A percentile compares a stretch with the other conserved stretches of the same genome.
Evolutionary conservation across 2,329 filamentous ascomycete genomes (phyloP).

Genomic region (Hypomyces rosellus): DNA sequence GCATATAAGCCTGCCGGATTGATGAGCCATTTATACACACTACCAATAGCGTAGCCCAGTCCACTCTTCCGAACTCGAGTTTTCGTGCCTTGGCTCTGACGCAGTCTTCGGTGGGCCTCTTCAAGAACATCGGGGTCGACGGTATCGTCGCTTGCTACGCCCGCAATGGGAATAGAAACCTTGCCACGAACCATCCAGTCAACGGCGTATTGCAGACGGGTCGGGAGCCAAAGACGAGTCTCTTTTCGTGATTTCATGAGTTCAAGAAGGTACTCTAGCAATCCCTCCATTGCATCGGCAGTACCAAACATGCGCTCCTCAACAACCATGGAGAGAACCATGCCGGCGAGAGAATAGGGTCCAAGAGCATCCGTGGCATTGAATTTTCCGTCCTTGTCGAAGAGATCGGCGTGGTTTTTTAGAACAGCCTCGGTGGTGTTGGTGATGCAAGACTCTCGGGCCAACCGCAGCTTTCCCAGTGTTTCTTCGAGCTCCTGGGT

Average conservation of each 20-base stretch:
- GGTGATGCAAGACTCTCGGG: constrained; percentile 20
- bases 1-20: constrained; percentile 40
- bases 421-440: constrained; percentile 36
- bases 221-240: constrained; percentile 37
- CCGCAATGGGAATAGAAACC: constrained; percentile 14
- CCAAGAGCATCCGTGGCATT: constrained; percentile 19
- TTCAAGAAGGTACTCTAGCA: constrained; percentile 31
- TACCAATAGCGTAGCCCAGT: constrained; percentile 19
- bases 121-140: constrained; percentile 19
- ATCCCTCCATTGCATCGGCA: constrained; percentile 22
- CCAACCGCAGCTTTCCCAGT: constrained; percentile 20
- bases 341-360: constrained; percentile 27
- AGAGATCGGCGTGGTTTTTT: constrained; percentile 32
- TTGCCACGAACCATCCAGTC: constrained; percentile 30
- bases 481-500: constrained; percentile 15
- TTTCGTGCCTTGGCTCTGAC: constrained; percentile 25
- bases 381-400: constrained; percentile 34
- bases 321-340: constrained; percentile 41
- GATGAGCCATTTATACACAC: constrained; percentile 34
- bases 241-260: constrained; percentile 30
- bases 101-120: constrained; percentile 30
- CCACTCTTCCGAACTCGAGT: constrained; percentile 13
- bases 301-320: constrained; percentile 35
- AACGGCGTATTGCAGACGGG: constrained; percentile 31
- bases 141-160: constrained; percentile 12